phyloP scores from a whole-genome alignment of 352 stramenopile genomes.

The Lagenidium sp. region DNA sequence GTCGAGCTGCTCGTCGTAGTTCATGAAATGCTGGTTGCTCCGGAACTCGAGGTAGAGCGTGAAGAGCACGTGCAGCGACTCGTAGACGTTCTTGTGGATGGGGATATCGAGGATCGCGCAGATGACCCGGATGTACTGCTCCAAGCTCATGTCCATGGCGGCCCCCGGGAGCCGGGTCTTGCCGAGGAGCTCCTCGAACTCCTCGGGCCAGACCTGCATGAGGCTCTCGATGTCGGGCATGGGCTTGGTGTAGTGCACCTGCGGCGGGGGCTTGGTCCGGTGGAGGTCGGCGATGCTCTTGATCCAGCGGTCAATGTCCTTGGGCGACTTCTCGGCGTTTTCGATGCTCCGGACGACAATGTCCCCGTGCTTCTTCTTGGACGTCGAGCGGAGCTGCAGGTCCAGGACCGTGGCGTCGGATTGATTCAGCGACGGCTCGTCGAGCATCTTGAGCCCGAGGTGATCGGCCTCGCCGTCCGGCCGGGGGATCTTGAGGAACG shows the following conservation, averaged over 20 bases:
- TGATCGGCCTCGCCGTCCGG: slow-evolving; percentile 86
- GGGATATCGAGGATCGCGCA: slow-evolving; percentile 94
- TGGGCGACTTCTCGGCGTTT: slow-evolving; percentile 88
- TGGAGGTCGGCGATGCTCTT: slow-evolving; percentile 93
- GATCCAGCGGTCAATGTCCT: slow-evolving; percentile 95
- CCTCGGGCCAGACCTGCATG: slow-evolving; percentile 90
- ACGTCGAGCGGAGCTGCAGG: slow-evolving; percentile 90
- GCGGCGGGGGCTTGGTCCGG: slow-evolving; percentile 85
- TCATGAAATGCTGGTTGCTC: slow-evolving; percentile 92
- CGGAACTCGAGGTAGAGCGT: slow-evolving; percentile 90
- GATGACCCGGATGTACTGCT: slow-evolving; percentile 90
- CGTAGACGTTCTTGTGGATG: slow-evolving; percentile 91
- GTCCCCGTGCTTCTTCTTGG: slow-evolving; percentile 92
- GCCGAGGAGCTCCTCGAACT: slow-evolving; percentile 73
- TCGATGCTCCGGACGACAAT: slow-evolving; percentile 92
- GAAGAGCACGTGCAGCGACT: slow-evolving; percentile 94
- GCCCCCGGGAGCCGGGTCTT: slow-evolving; percentile 66
- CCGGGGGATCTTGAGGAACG: slow-evolving; percentile 95
- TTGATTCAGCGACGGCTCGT: slow-evolving; percentile 89
- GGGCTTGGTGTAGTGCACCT: slow-evolving; percentile 90
- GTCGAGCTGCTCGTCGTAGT: slow-evolving; percentile 53
- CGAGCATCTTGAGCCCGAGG: slow-evolving; percentile 90
- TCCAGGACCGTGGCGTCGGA: slow-evolving; percentile 94
- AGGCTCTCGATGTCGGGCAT: slow-evolving; percentile 94
- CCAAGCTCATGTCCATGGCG: slow-evolving; percentile 88